Conservation (phyloP, 2,329 filamentous ascomycete species). For the Trichoderma koningiopsis region DNA sequence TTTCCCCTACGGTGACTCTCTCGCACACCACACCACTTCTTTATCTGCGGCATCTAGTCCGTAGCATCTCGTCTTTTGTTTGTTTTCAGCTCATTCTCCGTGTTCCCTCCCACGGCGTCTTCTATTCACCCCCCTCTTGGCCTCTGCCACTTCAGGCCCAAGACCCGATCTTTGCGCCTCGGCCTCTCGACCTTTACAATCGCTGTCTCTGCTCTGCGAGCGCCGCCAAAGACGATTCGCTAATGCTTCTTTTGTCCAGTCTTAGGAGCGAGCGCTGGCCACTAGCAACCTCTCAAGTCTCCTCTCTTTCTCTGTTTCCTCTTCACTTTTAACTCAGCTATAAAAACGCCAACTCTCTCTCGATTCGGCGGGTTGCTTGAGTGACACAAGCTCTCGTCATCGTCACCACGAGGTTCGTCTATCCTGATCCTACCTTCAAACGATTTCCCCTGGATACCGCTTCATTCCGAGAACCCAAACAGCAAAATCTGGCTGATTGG, state of each 20-base stretch:
- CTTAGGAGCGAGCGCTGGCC: constrained; percentile 27
- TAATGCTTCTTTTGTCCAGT: constrained; percentile 25
- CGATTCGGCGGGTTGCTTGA: constrained; percentile 25
- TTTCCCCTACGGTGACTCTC: constrained; percentile 20
- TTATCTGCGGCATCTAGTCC: background rate
- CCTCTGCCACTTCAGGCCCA: constrained; percentile 26
- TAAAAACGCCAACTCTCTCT: constrained; percentile 18
- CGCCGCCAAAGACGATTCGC: constrained; percentile 23
- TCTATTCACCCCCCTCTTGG: constrained; percentile 8
- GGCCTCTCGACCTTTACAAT: constrained; percentile 2
- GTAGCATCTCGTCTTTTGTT: constrained; percentile 10
- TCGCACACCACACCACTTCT: constrained; percentile 8
- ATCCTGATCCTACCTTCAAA: constrained; percentile 2
- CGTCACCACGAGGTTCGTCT: constrained; percentile 31
- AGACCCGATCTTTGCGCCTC: constrained; percentile 5
- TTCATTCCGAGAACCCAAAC: background rate
- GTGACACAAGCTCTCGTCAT: constrained; percentile 27
- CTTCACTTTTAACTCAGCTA: background rate
- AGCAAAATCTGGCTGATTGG: background rate
- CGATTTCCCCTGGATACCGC: background rate
- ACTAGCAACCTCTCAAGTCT: constrained; percentile 20
- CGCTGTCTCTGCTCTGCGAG: constrained; percentile 22
- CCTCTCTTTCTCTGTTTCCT: constrained; percentile 19
- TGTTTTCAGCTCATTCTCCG: constrained; percentile 1
- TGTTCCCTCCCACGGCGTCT: constrained; percentile 13